A percentile compares a stretch with the other conserved stretches of the same genome.
phyloP scores from a whole-genome alignment of 2,329 filamentous ascomycete species.

The Nemania sp. region DNA sequence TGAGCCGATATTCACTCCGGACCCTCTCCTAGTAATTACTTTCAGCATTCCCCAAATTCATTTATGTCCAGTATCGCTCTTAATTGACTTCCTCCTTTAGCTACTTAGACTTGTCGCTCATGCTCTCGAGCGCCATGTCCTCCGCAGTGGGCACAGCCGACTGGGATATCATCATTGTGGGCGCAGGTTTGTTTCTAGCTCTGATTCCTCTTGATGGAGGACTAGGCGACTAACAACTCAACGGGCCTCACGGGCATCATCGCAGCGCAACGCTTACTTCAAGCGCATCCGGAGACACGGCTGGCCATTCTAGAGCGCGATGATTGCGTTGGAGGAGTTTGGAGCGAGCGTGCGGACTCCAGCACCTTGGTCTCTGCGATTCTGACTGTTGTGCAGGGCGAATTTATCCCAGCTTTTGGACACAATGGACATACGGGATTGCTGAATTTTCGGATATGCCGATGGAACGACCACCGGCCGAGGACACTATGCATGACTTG shows the following conservation, averaged over 20 bases:
- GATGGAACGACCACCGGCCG: constrained; percentile 33
- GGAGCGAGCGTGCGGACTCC: constrained; percentile 24
- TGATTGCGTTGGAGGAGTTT: constrained; percentile 29
- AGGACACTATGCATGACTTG: constrained; percentile 31
- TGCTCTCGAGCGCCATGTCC: too few species aligned
- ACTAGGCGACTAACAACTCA: constrained; percentile 8
- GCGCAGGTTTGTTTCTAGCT: constrained; percentile 24
- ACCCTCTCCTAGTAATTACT: too few species aligned
- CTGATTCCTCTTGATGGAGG: not conserved
- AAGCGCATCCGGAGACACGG: constrained; percentile 27
- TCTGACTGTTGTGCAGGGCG: constrained; percentile 26
- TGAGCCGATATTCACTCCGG: too few species aligned
- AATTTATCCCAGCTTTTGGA: constrained; percentile 37
- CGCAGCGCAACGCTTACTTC: constrained; percentile 26
- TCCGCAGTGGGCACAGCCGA: constrained; percentile 3
- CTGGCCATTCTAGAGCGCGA: constrained; percentile 28
- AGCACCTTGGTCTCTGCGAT: not conserved
- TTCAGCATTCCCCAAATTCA: too few species aligned
- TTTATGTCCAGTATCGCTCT: too few species aligned
- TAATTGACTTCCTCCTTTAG: too few species aligned
- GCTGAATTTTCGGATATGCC: constrained; percentile 38
- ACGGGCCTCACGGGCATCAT: constrained; percentile 27
- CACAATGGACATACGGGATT: constrained; percentile 37
- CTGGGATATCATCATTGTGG: constrained; percentile 26
- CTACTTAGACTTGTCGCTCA: too few species aligned